Conservation (phyloP, 2,329 filamentous ascomycete species). For the Fusarium miscanthi region DNA sequence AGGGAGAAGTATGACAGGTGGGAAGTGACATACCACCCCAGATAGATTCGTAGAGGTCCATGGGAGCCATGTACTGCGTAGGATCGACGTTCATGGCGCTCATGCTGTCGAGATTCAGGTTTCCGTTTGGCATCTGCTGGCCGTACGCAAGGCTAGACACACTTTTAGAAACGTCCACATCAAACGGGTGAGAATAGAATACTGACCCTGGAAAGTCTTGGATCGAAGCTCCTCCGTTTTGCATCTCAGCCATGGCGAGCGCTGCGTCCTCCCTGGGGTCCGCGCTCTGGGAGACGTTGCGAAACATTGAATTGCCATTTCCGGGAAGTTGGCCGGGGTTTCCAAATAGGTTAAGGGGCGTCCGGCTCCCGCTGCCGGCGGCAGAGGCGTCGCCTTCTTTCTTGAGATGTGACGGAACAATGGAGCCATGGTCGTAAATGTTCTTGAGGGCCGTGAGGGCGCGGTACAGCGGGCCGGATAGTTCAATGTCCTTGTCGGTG, state of each 20-base stretch:
- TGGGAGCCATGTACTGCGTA: conserved; percentile 70
- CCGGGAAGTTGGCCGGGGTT: conserved; percentile 38
- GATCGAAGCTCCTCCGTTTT: conserved; percentile 62
- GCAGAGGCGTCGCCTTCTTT: conserved; percentile 60
- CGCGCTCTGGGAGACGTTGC: conserved; percentile 47
- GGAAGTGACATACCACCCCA: conserved; percentile 68
- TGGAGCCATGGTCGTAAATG: conserved; percentile 73
- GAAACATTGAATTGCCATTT: conserved; percentile 42
- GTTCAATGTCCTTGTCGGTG: conserved; percentile 70
- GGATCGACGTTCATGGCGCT: conserved; percentile 65
- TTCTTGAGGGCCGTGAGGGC: conserved; percentile 71
- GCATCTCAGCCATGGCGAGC: conserved; percentile 73
- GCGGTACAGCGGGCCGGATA: conserved; percentile 70
- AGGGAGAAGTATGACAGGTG: background rate
- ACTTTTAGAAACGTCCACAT: conserved; percentile 28
- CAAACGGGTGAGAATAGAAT: background rate
- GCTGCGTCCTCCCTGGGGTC: conserved; percentile 71
- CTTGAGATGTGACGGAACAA: conserved; percentile 63
- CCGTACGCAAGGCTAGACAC: conserved; percentile 51
- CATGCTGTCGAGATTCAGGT: conserved; percentile 57
- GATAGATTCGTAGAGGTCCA: conserved; percentile 76
- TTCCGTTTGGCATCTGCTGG: conserved; percentile 51
- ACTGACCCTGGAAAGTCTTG: conserved; percentile 58
- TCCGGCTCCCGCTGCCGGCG: conserved; percentile 58
- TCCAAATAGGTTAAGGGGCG: conserved; percentile 51